Evolutionary conservation across 495 filamentous ascomycete species (phyloP).

Genomic region (Bombardia bombarda): DNA sequence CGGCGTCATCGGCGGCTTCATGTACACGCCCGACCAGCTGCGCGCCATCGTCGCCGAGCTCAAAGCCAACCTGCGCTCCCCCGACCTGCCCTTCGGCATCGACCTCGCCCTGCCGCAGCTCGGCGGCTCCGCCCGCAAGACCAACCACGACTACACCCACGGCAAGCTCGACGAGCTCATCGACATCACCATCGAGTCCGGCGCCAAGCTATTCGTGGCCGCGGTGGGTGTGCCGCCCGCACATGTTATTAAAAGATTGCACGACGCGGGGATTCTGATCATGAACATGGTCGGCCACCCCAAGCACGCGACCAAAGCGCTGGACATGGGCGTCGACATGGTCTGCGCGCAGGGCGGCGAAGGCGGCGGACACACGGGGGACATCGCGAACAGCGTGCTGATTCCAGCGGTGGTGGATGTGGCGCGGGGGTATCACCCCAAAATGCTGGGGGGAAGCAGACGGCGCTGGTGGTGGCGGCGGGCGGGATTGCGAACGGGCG

Average conservation of each 20-base stretch:
- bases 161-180: conserved; percentile 90
- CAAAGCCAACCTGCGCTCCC: conserved; percentile 81
- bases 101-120: conserved; percentile 93
- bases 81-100: conserved; percentile 98
- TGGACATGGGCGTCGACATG: conserved; percentile 84
- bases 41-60: conserved; percentile 89
- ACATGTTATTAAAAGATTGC: conserved; percentile 78
- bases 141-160: conserved; percentile 99
- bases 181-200: conserved; percentile 85
- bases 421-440: conserved; percentile 51
- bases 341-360: conserved; percentile 82
- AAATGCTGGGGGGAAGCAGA: conserved; percentile 37
- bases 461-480: conserved; percentile 64
- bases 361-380: conserved; percentile 75
- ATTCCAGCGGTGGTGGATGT: conserved; percentile 85
- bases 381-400: conserved; percentile 63
- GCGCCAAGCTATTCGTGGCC: conserved; percentile 89
- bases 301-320: conserved; percentile 92
- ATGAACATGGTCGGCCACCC: conserved; percentile 99
- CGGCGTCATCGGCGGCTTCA: conserved; percentile 92
- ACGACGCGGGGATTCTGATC: conserved; percentile 80
- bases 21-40: conserved; percentile 96
- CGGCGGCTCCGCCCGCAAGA: conserved; percentile 86
- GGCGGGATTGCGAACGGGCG: conserved; percentile 68
- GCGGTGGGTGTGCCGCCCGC: conserved; percentile 92